Percentiles rank a stretch among this genome's conserved stretches.
These are phyloP conservation scores for Microcyclospora pomicola DNA, from an alignment of 2,329 filamentous ascomycete genomes.

Conservation along the genomic window DNA sequence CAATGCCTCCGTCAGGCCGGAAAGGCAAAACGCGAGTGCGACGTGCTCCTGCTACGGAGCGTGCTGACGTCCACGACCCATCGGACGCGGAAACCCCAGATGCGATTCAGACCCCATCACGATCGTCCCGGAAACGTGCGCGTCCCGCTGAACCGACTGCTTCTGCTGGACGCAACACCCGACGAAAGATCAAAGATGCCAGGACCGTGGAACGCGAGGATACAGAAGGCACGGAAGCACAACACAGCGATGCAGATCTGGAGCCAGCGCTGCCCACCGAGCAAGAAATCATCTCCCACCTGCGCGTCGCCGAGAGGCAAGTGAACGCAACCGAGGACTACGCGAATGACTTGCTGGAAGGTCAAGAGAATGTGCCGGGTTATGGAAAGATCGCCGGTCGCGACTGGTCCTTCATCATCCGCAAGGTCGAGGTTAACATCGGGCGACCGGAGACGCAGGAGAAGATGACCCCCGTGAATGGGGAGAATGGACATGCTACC, in stretches of 20 bases:
- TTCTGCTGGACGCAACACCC: slow-evolving; percentile 15
- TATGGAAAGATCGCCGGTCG: slow-evolving; percentile 72
- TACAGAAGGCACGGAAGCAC: slow-evolving; percentile 26
- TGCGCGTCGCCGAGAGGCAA: slow-evolving; percentile 32
- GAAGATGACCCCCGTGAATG: slow-evolving; percentile 11
- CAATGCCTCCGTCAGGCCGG: slow-evolving; percentile 21
- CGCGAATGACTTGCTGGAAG: slow-evolving; percentile 36
- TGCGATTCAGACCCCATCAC: slow-evolving; percentile 34
- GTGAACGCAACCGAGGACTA: slow-evolving; percentile 46
- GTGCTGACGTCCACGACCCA: slow-evolving; percentile 14
- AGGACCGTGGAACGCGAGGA: slow-evolving; percentile 20
- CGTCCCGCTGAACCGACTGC: slow-evolving; percentile 21
- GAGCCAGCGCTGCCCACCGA: slow-evolving; percentile 26
- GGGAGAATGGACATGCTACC: slow-evolving; percentile 12
- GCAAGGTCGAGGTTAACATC: slow-evolving; percentile 60
- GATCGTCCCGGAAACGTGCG: slow-evolving; percentile 32
- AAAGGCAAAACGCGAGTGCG: slow-evolving; percentile 22
- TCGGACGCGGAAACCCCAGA: slow-evolving; percentile 32
- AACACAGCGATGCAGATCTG: slow-evolving; percentile 26
- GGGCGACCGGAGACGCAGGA: slow-evolving; percentile 43
- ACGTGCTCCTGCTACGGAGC: slow-evolving; percentile 11
- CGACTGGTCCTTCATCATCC: slow-evolving; percentile 76
- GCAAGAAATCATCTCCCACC: slow-evolving; percentile 29
- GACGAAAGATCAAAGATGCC: slow-evolving; percentile 23
- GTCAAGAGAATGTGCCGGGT: slow-evolving; percentile 38